Percentiles rank a stretch among this genome's conserved stretches.
These are phyloP conservation scores for Xylariaceae sp. DNA, from an alignment of 2,329 filamentous ascomycete species.

Conservation along the genomic window DNA sequence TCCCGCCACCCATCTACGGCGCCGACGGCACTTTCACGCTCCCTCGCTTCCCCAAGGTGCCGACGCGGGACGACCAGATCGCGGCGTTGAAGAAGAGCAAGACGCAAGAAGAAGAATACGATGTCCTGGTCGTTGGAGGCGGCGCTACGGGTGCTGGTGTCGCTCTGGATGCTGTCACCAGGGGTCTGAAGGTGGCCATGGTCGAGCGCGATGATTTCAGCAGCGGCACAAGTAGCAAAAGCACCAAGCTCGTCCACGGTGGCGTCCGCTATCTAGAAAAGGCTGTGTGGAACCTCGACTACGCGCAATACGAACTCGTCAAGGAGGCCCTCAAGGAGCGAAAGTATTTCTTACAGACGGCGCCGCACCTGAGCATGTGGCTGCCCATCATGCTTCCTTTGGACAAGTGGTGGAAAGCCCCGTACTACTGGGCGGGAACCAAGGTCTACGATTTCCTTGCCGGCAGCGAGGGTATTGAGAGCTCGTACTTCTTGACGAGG, in stretches of 20 bases:
- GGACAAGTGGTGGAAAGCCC: conserved; percentile 72
- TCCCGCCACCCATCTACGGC: conserved; percentile 66
- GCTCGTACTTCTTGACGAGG: conserved; percentile 81
- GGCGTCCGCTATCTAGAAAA: conserved; percentile 73
- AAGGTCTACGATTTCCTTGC: conserved; percentile 85
- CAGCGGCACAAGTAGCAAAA: conserved; percentile 70
- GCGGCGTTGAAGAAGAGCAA: conserved; percentile 50
- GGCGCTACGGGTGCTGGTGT: conserved; percentile 69
- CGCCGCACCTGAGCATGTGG: conserved; percentile 69
- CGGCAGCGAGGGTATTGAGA: conserved; percentile 82
- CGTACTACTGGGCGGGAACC: conserved; percentile 72
- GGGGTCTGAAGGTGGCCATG: conserved; percentile 67
- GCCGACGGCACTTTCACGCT: conserved; percentile 64
- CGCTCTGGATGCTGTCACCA: conserved; percentile 66
- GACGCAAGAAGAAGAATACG: conserved; percentile 52
- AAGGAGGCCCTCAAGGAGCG: conserved; percentile 70
- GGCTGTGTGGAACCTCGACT: conserved; percentile 71
- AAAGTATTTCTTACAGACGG: conserved; percentile 71
- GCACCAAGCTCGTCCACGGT: conserved; percentile 73
- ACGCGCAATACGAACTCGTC: conserved; percentile 67
- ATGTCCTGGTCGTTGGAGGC: conserved; percentile 66
- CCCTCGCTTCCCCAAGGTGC: conserved; percentile 61
- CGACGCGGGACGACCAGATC: conserved; percentile 61
- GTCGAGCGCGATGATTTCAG: conserved; percentile 72
- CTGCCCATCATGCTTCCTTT: conserved; percentile 73